These are phyloP conservation scores for Aureobasidium sp. DNA, from an alignment of 2,329 filamentous ascomycete species.

Conservation along the genomic window DNA sequence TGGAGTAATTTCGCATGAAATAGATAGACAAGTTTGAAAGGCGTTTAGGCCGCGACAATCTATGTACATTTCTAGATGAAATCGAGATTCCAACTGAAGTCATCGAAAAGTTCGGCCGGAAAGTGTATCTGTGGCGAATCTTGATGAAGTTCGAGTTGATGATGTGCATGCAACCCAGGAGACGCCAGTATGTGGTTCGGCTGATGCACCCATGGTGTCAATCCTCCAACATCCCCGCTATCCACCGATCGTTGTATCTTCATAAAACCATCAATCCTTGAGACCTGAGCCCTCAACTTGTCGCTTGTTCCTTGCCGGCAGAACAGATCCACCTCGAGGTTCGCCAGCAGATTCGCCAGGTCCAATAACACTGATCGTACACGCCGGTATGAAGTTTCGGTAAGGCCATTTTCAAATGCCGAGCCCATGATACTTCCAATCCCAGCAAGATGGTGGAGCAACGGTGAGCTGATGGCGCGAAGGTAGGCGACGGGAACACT, in stretches of 20 bases:
- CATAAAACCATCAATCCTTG: conserved; percentile 52
- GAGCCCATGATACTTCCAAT: conserved; percentile 57
- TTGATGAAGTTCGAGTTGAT: neutral
- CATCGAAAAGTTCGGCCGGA: conserved; percentile 43
- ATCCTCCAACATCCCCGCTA: neutral
- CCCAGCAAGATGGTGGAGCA: conserved; percentile 55
- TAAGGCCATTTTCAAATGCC: conserved; percentile 51
- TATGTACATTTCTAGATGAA: conserved; percentile 9
- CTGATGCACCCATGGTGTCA: neutral
- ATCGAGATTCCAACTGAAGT: conserved; percentile 40
- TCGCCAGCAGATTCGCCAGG: conserved; percentile 52
- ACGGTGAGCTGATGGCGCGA: conserved; percentile 53
- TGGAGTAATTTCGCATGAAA: too few species aligned
- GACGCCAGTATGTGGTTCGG: neutral
- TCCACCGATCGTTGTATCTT: conserved; percentile 14
- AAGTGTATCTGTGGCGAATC: conserved; percentile 41
- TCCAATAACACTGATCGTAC: conserved; percentile 47
- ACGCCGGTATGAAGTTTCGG: conserved; percentile 45
- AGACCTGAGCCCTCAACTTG: conserved; percentile 45
- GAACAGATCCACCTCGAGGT: conserved; percentile 47
- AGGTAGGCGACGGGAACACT: conserved; percentile 51
- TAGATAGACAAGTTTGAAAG: too few species aligned
- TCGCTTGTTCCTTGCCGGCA: conserved; percentile 44
- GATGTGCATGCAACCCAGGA: neutral
- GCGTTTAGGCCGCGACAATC: too few species aligned